Evolutionary conservation across 78 protist species (phyloP).

Genomic region (Chrysochromulina tobinii): DNA sequence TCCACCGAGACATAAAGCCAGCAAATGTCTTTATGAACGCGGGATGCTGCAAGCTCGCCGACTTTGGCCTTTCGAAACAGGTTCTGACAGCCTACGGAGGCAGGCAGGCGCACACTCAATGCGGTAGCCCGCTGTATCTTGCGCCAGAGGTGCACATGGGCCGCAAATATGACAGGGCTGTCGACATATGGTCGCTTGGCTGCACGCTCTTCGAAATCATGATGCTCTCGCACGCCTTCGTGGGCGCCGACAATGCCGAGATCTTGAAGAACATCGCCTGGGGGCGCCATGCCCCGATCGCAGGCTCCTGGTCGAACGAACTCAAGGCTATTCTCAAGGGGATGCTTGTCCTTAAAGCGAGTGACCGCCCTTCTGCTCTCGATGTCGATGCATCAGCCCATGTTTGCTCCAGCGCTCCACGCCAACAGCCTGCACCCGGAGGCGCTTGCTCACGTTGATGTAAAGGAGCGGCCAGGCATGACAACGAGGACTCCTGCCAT

Average conservation of each 20-base stretch:
- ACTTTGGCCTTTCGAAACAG: background rate
- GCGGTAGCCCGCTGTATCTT: background rate
- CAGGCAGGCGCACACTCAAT: background rate
- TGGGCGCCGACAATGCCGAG: background rate
- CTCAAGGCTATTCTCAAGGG: background rate
- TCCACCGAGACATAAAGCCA: background rate
- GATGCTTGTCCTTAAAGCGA: background rate
- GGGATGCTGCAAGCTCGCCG: background rate
- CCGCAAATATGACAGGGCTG: background rate
- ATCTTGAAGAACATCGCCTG: background rate
- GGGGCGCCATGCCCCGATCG: background rate
- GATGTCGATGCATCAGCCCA: no score
- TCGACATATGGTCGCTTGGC: background rate
- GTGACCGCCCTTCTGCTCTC: no score
- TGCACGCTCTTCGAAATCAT: background rate
- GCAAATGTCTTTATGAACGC: background rate
- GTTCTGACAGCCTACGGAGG: background rate
- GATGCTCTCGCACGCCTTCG: background rate
- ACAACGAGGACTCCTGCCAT: no score
- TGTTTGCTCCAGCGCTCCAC: no score
- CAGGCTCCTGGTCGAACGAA: background rate
- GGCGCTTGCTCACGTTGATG: no score
- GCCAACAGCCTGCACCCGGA: no score
- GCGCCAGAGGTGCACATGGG: conserved; percentile 12
- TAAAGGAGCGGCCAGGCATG: no score